Evolutionary conservation across 1,139 yeast genomes (phyloP).

Genomic region (Schwanniomyces etchellsii): DNA sequence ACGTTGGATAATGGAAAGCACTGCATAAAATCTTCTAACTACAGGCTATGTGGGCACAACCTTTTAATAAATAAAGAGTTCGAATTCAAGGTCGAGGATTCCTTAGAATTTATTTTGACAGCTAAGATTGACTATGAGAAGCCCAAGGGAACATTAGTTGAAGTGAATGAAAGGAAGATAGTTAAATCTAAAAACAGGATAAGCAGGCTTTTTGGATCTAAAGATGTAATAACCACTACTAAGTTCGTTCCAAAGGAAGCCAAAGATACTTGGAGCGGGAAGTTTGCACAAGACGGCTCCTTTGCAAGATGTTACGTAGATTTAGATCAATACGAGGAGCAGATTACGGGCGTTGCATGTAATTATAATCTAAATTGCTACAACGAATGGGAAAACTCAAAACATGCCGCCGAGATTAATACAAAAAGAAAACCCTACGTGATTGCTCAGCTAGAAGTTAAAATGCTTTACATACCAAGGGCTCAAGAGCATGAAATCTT

Average conservation of each 20-base stretch:
- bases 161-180: slow-evolving; percentile 49
- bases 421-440: slow-evolving; percentile 48
- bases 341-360: slow-evolving; percentile 48
- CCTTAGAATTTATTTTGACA: slow-evolving; percentile 67
- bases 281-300: slow-evolving; percentile 80
- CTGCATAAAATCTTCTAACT: slow-evolving; percentile 69
- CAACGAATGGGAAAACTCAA: slow-evolving; percentile 73
- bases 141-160: slow-evolving; percentile 49
- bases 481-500: slow-evolving; percentile 49
- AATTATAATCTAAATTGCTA: slow-evolving; percentile 56
- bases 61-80: slow-evolving; percentile 71
- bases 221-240: slow-evolving; percentile 47
- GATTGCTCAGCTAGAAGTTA: slow-evolving; percentile 63
- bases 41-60: slow-evolving; percentile 35
- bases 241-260: slow-evolving; percentile 47
- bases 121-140: slow-evolving; percentile 59
- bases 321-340: slow-evolving; percentile 53
- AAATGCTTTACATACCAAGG: slow-evolving; percentile 69
- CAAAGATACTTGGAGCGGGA: slow-evolving; percentile 50
- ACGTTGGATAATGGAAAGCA: slow-evolving; percentile 89
- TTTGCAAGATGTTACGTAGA: slow-evolving; percentile 72
- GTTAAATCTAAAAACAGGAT: slow-evolving; percentile 42
- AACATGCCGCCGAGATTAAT: slow-evolving; percentile 20
- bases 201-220: slow-evolving; percentile 45
- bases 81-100: slow-evolving; percentile 67